Evolutionary conservation across 2,329 filamentous ascomycete genomes (phyloP).

Genomic region (Colletotrichum brevisporum): DNA sequence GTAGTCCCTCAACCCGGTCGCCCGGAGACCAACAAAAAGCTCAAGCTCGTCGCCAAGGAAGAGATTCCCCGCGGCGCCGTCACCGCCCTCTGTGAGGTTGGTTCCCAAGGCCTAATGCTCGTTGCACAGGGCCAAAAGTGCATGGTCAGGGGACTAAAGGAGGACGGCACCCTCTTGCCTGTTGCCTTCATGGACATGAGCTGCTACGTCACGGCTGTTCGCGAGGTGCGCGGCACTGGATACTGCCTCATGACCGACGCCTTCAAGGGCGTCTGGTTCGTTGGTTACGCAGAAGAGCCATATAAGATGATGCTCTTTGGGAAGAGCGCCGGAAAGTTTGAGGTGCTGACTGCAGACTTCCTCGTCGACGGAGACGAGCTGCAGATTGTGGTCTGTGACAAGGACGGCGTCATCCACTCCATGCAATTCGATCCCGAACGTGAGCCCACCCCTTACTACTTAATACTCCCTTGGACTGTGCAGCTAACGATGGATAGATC

Average conservation of each 20-base stretch:
- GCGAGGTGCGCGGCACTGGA: conserved; percentile 85
- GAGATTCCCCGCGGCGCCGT: conserved; percentile 93
- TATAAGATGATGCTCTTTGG: conserved; percentile 96
- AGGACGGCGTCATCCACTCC: conserved; percentile 88
- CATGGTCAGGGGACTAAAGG: conserved; percentile 95
- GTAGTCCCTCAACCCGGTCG: conserved; percentile 91
- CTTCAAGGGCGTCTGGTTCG: conserved; percentile 95
- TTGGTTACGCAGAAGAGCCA: conserved; percentile 95
- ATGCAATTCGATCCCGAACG: conserved; percentile 96
- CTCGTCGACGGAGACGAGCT: conserved; percentile 87
- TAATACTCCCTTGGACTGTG: conserved; percentile 37
- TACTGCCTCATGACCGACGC: conserved; percentile 91
- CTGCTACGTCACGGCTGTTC: conserved; percentile 89
- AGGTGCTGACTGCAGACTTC: conserved; percentile 87
- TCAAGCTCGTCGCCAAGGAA: conserved; percentile 90
- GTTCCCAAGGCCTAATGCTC: conserved; percentile 88
- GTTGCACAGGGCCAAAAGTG: conserved; percentile 96
- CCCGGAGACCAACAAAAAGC: conserved; percentile 86
- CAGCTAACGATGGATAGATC: conserved; percentile 69
- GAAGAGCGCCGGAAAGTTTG: conserved; percentile 84
- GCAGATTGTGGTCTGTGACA: conserved; percentile 86
- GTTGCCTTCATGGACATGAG: conserved; percentile 99
- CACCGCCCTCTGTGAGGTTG: conserved; percentile 86
- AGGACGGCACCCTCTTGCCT: conserved; percentile 91
- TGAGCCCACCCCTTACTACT: conserved; percentile 60